These are phyloP conservation scores for Talaromyces sp. DNA, from an alignment of 2,329 filamentous ascomycete genomes.

Conservation along the genomic window DNA sequence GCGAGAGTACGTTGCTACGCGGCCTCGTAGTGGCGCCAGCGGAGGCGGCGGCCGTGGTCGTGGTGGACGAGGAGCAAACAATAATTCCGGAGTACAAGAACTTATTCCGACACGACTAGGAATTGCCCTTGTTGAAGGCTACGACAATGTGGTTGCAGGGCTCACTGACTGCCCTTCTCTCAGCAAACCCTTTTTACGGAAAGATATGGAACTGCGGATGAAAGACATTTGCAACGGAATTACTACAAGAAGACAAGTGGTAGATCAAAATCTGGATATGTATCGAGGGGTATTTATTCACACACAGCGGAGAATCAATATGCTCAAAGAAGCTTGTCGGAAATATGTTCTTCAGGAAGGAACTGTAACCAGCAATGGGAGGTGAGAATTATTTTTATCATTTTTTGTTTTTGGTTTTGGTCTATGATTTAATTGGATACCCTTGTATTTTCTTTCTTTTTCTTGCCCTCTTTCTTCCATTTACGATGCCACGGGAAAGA, in stretches of 20 bases:
- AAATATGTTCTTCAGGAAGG: slow-evolving; percentile 44
- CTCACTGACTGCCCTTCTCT: slow-evolving; percentile 62
- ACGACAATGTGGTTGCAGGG: slow-evolving; percentile 89
- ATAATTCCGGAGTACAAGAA: slow-evolving; percentile 56
- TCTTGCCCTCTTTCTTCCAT: background rate
- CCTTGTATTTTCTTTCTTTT: background rate
- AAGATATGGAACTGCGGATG: slow-evolving; percentile 98
- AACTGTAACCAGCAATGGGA: slow-evolving; percentile 2
- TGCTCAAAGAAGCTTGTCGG: slow-evolving; percentile 55
- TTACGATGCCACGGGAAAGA: background rate
- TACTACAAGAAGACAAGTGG: slow-evolving; percentile 67
- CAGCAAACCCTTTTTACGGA: slow-evolving; percentile 90
- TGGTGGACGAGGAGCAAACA: slow-evolving; percentile 3
- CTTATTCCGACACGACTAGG: slow-evolving; percentile 92
- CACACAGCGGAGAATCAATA: slow-evolving; percentile 68
- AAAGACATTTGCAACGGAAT: slow-evolving; percentile 90
- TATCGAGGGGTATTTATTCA: slow-evolving; percentile 84
- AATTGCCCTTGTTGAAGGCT: slow-evolving; percentile 86
- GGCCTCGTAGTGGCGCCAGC: slow-evolving; percentile 31
- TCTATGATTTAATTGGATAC: background rate
- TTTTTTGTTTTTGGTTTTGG: background rate
- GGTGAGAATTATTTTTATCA: background rate
- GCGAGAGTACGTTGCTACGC: slow-evolving; percentile 74
- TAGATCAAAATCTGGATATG: slow-evolving; percentile 78
- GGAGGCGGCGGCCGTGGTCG: slow-evolving; percentile 32